Evolutionary conservation across 257 asterid species (phyloP), one percentile per base, ranked within the genome.

Genomic region (Paulownia fortunei): DNA sequence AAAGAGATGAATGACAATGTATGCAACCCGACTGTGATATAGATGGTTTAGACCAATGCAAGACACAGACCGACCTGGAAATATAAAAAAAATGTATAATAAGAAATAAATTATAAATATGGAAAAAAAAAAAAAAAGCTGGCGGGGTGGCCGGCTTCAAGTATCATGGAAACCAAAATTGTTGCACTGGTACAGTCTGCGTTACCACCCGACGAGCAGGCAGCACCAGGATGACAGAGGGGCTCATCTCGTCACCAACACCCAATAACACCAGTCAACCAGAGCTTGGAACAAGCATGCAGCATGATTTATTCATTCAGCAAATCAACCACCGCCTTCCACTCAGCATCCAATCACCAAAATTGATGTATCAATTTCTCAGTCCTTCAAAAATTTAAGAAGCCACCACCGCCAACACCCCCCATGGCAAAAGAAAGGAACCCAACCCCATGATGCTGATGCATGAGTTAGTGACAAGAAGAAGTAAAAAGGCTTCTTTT

Each of bases 401-500:
- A 59, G 55, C 74, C 79, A 60, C 65, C 69, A 8, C 26, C 55
- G 30, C 44, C 19, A 37, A 77, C 41, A 19, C 6, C n/a, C 51
- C 73, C 62, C 49, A 39, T 7, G 61, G 78, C 80, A 59, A 74
- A 78, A 66, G 61, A 73, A 69, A 66, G 49, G 68, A 77, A 73
- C 89, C 82, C 77, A 54, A 82, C 89, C 83, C 81, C 80, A 77
- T 63, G 83, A 81, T 76, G 85, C 87, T 83, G 87, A 87, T 90
- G 90, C 94, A 91, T 81, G 84, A 91, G 88, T 87, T 86, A 88
- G 87, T 76, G 84, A 85, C 92, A 86, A 85, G 77, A 76, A 74
- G 89, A 90, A 84, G 85, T 69, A 80, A 61, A 83, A 73, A 82
- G 74, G 55, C 89, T 84, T 84, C 89, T 64, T 73, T 51, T 79